Base-by-base conservation (phyloP, 805 yeast species). In the Ogataea degrootiae region DNA sequence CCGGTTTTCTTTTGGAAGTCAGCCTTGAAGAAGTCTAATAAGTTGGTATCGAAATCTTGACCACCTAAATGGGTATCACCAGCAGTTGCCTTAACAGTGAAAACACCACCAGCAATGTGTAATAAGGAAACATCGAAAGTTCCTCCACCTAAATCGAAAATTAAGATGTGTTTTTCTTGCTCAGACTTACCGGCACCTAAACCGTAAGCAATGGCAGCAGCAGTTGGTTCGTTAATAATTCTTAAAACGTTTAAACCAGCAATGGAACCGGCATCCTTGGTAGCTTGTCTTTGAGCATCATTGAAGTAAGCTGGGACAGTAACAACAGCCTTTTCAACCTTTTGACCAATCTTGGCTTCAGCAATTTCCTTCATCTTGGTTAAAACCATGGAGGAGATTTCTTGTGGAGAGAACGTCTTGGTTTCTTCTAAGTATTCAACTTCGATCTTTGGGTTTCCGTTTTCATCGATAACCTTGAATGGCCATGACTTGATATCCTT, bases 11-110 rank as follows among this genome's bases (percentile, higher is more conserved):
- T 87, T 59, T 67, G 67, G 89, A 92, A 92, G 70, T 91, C 97
- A 65, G 82, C 80, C 76, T 84, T 82, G 83, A 92, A 92, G 80
- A 82, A 88, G 74, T 83, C 92, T 61, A 91, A 86, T 70, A 92
- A 80, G 85, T 91, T 87, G 80, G 90, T 85, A 77, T 91, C 98
- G 74, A 91, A 91, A 77, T 91, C 98, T 81, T 91, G 96, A 82
- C 98, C 98, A 83, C 98, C 98, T 77, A 91, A 85, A 77, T 91
- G 98, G 63, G 98, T 91, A 79, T 91, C 97, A 88, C 98, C 98
- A 65, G 97, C 96, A 60, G 97, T 90, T 60, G 97, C 90, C 80
- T 90, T 90, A 63, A 90, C 97, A 71, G 90, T 92, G 80, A 90
- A 90, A 65, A 90, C 88, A 76, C 97, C 97, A 68, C 90, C 97